phyloP scores from a whole-genome alignment of 2,329 filamentous ascomycete species.

The Pseudogymnoascus sp. region DNA sequence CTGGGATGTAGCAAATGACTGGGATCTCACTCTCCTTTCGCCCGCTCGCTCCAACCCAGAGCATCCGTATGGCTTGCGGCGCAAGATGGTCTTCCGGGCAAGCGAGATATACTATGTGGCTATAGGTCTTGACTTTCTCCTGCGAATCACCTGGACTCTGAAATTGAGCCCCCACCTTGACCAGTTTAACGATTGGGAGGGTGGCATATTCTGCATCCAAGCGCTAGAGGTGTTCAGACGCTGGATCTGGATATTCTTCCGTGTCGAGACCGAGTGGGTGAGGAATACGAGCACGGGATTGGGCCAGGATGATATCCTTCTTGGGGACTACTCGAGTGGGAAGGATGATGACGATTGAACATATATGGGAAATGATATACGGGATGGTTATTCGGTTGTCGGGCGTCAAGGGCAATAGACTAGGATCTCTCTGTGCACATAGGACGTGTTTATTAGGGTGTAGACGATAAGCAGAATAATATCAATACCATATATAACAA shows the following conservation, averaged over 20 bases:
- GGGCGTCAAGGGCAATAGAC: not conserved
- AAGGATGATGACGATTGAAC: constrained; percentile 47
- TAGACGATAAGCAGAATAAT: not conserved
- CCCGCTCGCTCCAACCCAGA: constrained; percentile 46
- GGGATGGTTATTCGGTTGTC: not conserved
- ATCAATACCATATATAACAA: constrained; percentile 3
- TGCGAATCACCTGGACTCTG: constrained; percentile 85
- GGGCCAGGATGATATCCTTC: constrained; percentile 60
- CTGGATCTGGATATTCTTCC: constrained; percentile 96
- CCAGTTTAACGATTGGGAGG: constrained; percentile 78
- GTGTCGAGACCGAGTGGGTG: constrained; percentile 89
- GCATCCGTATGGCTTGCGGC: constrained; percentile 69
- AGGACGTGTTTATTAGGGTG: not conserved
- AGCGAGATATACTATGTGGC: constrained; percentile 73
- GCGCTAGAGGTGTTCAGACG: constrained; percentile 76
- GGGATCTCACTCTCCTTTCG: constrained; percentile 82
- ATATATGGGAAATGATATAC: not conserved
- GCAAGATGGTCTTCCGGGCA: constrained; percentile 62
- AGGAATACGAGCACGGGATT: constrained; percentile 42
- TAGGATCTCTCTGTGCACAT: not conserved
- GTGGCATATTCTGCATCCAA: constrained; percentile 80
- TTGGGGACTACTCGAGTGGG: constrained; percentile 63
- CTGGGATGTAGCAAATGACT: constrained; percentile 95
- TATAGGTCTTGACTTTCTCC: constrained; percentile 66
- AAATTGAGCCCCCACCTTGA: constrained; percentile 77